Conservation (phyloP, 2,329 filamentous ascomycete species). For the Remersonia thermophila region DNA sequence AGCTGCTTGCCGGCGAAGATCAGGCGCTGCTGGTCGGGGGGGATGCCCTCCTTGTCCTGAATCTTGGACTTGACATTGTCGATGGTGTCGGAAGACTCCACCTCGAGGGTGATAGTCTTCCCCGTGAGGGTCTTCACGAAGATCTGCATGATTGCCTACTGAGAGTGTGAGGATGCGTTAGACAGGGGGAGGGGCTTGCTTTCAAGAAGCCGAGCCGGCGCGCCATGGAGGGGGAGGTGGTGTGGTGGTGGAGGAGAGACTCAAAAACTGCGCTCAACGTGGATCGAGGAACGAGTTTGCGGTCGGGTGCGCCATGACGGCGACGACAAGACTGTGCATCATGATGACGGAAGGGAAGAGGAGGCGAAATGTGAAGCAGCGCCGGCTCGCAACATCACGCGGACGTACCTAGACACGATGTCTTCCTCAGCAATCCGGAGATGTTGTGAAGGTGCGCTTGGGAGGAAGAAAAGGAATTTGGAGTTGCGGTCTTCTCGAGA, state of each 20-base stretch:
- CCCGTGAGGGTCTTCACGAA: constrained; percentile 87
- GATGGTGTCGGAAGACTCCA: constrained; percentile 98
- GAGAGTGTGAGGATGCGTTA: constrained; percentile 26
- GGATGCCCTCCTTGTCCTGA: constrained; percentile 99
- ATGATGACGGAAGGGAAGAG: constrained; percentile 16
- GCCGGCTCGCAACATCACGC: constrained; percentile 32
- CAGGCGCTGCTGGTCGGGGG: constrained; percentile 96
- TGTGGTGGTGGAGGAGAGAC: neutral
- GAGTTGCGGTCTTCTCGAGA: constrained; percentile 13
- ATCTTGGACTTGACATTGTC: constrained; percentile 99
- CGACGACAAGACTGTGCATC: constrained; percentile 20
- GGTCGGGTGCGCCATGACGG: constrained; percentile 5
- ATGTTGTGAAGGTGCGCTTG: constrained; percentile 31
- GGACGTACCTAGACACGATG: constrained; percentile 53
- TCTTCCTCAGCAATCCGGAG: constrained; percentile 52
- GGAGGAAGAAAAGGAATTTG: constrained; percentile 18
- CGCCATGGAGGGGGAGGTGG: neutral
- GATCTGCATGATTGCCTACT: constrained; percentile 61
- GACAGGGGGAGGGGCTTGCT: constrained; percentile 18
- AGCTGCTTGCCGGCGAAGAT: constrained; percentile 99
- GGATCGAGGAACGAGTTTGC: constrained; percentile 1
- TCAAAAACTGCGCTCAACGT: constrained; percentile 2
- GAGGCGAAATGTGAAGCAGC: constrained; percentile 7
- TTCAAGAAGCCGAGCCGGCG: constrained; percentile 3
- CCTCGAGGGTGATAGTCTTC: constrained; percentile 99